Percentiles rank a stretch among this genome's conserved stretches.
Conservation (phyloP, 2,329 filamentous ascomycete species). For the Phoma herbarum region DNA sequence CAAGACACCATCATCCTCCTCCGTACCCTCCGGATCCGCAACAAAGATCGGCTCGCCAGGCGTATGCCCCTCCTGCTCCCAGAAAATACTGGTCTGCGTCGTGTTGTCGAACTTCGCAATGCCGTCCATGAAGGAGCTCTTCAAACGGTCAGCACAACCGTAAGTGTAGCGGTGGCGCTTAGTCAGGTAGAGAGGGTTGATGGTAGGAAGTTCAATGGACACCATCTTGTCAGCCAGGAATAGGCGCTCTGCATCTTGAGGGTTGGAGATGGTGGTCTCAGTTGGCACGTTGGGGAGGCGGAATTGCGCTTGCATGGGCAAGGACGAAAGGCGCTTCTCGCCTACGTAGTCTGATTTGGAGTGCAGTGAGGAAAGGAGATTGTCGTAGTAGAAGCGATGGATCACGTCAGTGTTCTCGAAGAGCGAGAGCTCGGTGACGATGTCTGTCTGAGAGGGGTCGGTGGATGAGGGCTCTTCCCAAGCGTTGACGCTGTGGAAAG, state of each 20-base stretch:
- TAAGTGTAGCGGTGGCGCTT: slow-evolving; percentile 69
- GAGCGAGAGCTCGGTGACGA: slow-evolving; percentile 71
- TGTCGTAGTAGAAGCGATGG: slow-evolving; percentile 70
- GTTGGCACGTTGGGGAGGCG: slow-evolving; percentile 48
- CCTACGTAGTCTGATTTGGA: slow-evolving; percentile 26
- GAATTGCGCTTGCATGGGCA: slow-evolving; percentile 44
- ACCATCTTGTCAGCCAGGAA: slow-evolving; percentile 64
- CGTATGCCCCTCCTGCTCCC: slow-evolving; percentile 68
- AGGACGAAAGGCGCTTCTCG: slow-evolving; percentile 36
- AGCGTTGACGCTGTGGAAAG: slow-evolving; percentile 81
- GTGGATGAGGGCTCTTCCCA: slow-evolving; percentile 67
- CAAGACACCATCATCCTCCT: slow-evolving; percentile 71
- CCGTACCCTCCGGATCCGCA: slow-evolving; percentile 56
- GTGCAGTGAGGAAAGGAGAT: slow-evolving; percentile 35
- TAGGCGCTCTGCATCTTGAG: slow-evolving; percentile 47
- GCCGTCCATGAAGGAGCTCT: slow-evolving; percentile 68
- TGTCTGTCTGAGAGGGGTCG: slow-evolving; percentile 55
- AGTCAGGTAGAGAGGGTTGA: slow-evolving; percentile 66
- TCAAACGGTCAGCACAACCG: slow-evolving; percentile 63
- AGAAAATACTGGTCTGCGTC: slow-evolving; percentile 62
- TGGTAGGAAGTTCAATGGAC: slow-evolving; percentile 67
- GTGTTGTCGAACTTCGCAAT: slow-evolving; percentile 71
- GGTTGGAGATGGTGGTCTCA: slow-evolving; percentile 23
- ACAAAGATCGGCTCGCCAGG: slow-evolving; percentile 77
- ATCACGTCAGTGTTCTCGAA: slow-evolving; percentile 73